Base-by-base conservation (phyloP, 1,139 yeast species). In the Debaryomyces robertsiae region DNA sequence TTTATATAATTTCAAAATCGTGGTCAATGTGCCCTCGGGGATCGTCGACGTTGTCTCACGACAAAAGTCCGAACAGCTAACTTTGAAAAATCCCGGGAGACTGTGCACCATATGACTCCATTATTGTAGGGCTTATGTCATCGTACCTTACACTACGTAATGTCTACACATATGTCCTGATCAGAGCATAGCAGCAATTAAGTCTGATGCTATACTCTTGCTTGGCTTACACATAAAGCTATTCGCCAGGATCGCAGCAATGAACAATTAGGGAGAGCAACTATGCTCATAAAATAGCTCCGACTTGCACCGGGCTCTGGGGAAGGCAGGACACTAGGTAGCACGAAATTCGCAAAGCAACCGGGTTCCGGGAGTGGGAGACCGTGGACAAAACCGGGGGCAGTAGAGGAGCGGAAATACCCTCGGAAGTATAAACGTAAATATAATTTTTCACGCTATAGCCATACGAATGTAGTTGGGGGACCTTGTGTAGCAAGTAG, bases 61-160 rank as follows among this genome's bases (percentile, higher is more conserved):
- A 30, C 14, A 35, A 36, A 36, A 36, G 39, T 36, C 39, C 39
- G 39, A 36, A 36, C 29, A 11, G 27, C 27, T 32, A 32, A 11
- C 36, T 23, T 11, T 29, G 17, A 30, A 25, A 35, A 34, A 15
- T 22, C 32, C 42, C 42, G 42, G 42, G 38, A 39, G 42, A 39
- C 42, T 18, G 42, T 39, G 42, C 22, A 39, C 42, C 42, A 37
- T 30, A 27, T 33, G 22, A 15, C 24, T 33, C 10, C 9, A 19
- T 23, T 32, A 32, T 17, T 25, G 9, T 4, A 23, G 13, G 22
- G 36, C 25, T 33, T 33, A 33, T 33, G 36, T 33, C 36, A 33
- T 33, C 36, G 23, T 27, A 27, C 36, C 23, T 33, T 24, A 33
- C 15, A 33, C 36, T 33, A 33, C 36, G 36, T 33, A 33, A 33